These are phyloP conservation scores for Salix koriyanagi DNA, from an alignment of 345 rosid species.

Conservation along the genomic window DNA sequence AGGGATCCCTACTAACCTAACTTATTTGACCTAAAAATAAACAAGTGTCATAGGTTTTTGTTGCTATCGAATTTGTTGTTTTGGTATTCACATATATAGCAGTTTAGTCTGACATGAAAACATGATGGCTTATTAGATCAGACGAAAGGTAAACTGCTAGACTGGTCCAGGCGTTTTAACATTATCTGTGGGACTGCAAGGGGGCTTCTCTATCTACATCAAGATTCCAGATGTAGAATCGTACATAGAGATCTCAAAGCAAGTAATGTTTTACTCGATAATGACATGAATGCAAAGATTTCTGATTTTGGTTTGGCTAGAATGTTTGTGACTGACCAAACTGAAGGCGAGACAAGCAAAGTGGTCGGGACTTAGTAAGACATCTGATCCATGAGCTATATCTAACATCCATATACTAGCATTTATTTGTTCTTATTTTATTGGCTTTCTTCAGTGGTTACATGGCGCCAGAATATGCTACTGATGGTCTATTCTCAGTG, in stretches of 20 bases:
- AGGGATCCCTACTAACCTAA: neutral
- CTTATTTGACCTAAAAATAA: neutral
- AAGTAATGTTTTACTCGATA: constrained; percentile 18
- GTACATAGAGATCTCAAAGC: constrained; percentile 24
- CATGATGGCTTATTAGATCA: neutral
- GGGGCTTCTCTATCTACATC: constrained; percentile 19
- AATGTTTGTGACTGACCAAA: constrained; percentile 10
- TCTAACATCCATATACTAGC: neutral
- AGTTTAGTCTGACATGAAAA: neutral
- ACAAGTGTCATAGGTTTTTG: too few species aligned
- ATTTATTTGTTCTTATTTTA: neutral
- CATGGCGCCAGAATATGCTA: constrained; percentile 18
- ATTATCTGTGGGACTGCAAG: constrained; percentile 18
- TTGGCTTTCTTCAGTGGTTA: constrained; percentile 7
- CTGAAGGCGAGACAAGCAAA: constrained; percentile 13
- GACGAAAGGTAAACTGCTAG: constrained; percentile 2
- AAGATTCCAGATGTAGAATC: constrained; percentile 19
- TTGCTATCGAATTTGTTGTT: too few species aligned
- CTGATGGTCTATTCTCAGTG: constrained; percentile 8
- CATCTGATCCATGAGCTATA: too few species aligned
- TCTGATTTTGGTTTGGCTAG: constrained; percentile 27
- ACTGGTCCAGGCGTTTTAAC: constrained; percentile 11
- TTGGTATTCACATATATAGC: too few species aligned
- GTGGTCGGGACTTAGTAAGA: constrained; percentile 23
- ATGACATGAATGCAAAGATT: constrained; percentile 20